Base-by-base conservation (phyloP, 1,284 basidiomycete genomes). In the Athelia psychrophila region DNA sequence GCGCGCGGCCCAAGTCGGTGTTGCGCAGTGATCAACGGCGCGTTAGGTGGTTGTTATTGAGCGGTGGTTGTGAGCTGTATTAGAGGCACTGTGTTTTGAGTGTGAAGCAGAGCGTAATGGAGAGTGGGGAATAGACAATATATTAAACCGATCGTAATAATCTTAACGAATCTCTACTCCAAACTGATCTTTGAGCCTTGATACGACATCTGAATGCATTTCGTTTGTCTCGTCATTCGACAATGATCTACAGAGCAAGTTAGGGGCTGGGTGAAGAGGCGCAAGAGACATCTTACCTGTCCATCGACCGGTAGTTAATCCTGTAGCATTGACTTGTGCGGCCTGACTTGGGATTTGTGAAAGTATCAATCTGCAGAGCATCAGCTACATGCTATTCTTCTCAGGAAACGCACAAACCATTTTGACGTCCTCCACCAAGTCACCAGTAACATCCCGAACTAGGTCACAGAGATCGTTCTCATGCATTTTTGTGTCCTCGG, bases 381-480 rank as follows among this genome's bases (percentile, higher is more conserved):
- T 51, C 33, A 32, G 40, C 6, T 12, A 50, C 45, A n/a, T 46
- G 44, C 22, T 22, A 8, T 46, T 12, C 6, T 27, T 20, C 8
- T 22, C n/a, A 18, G 2, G 47, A 49, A 42, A 52, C 23, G 32
- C 3, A 68, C 79, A 62, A 59, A 91, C 94, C 74, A 89, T 78
- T 63, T 88, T 82, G 4, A 99, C 95, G 58, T 92, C 88, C 67
- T 99, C 96, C 0, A 90, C 93, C 51, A 96, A 63, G 67, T 98
- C 95, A 1, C 94, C 95, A 0, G 92, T 95, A 6, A 89, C 80
- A 60, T 98, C 95, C 48, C 97, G 78, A 5, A 99, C 90, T 46
- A 96, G 78, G 67, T 99, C 97, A 68, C 92, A 98, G 63, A 98
- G 90, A 69, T 99, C 97, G 64, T 99, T 98, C 59, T 98, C 94